These are phyloP conservation scores for Auriscalpium vulgare DNA, from an alignment of 768 basidiomycete genomes.

Conservation along the genomic window DNA sequence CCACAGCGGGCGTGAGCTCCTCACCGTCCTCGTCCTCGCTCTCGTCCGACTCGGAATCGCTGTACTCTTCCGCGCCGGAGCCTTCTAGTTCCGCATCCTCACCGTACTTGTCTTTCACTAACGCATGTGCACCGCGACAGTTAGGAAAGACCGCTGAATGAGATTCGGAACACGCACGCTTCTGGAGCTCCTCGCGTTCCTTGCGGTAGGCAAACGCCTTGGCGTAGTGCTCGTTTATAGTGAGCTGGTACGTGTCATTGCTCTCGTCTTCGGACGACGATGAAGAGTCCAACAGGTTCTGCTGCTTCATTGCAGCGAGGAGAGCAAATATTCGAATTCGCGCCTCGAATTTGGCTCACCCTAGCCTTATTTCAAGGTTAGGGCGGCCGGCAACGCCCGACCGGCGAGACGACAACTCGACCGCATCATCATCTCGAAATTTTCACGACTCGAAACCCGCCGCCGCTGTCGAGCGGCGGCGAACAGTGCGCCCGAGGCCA, in stretches of 20 bases:
- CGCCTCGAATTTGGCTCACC: no score
- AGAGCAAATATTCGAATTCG: background rate
- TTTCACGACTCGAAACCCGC: no score
- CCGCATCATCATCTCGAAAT: background rate
- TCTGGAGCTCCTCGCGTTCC: constrained; percentile 77
- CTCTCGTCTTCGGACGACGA: constrained; percentile 20
- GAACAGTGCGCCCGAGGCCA: no score
- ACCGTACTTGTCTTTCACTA: constrained; percentile 86
- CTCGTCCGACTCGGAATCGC: constrained; percentile 70
- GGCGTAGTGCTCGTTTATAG: constrained; percentile 69
- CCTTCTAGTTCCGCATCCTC: constrained; percentile 56
- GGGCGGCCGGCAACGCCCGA: background rate
- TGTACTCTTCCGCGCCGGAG: constrained; percentile 28
- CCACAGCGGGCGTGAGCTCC: constrained; percentile 87
- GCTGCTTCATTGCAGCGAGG: constrained; percentile 3
- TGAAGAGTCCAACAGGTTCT: constrained; percentile 7
- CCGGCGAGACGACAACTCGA: background rate
- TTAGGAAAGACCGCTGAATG: background rate
- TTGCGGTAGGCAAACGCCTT: constrained; percentile 80
- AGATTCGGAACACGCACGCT: constrained; percentile 39
- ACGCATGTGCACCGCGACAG: constrained; percentile 2
- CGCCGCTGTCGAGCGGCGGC: no score
- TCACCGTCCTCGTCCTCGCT: constrained; percentile 93
- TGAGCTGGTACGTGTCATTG: constrained; percentile 40
- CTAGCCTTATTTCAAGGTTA: background rate